These are phyloP conservation scores for Diutina scorzettiae DNA, from an alignment of 1,139 yeast genomes.

Conservation along the genomic window DNA sequence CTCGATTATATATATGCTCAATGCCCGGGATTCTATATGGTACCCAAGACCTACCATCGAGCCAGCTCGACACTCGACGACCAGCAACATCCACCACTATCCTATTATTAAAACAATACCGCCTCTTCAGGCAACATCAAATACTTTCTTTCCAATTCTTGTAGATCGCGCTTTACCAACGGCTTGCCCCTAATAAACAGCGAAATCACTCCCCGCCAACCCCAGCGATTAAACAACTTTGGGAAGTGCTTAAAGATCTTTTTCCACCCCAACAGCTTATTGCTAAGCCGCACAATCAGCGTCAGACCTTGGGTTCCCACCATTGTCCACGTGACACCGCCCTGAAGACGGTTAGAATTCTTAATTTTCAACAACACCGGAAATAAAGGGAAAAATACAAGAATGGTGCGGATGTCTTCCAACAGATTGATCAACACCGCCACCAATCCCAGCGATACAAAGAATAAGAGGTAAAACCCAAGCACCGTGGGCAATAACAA, in stretches of 20 bases:
- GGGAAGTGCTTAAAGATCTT: slow-evolving; percentile 28
- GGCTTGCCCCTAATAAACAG: neutral
- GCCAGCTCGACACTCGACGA: no score
- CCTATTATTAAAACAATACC: neutral
- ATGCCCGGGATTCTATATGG: no score
- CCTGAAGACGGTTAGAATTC: slow-evolving; percentile 81
- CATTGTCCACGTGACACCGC: slow-evolving; percentile 51
- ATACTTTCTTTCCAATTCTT: neutral
- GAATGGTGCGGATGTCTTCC: slow-evolving; percentile 49
- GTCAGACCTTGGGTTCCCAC: slow-evolving; percentile 12
- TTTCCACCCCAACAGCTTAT: slow-evolving; percentile 26
- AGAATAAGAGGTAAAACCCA: slow-evolving; percentile 74
- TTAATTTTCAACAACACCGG: slow-evolving; percentile 68
- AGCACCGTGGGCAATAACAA: slow-evolving; percentile 78
- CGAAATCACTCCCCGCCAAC: neutral
- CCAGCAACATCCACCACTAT: no score
- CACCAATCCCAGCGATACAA: slow-evolving; percentile 41
- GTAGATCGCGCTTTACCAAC: neutral
- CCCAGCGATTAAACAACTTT: slow-evolving; percentile 10
- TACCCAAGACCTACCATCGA: no score
- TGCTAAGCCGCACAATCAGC: slow-evolving; percentile 21
- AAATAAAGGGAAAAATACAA: slow-evolving; percentile 82
- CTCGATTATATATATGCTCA: no score
- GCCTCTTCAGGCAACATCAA: slow-evolving; percentile 4
- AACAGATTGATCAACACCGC: slow-evolving; percentile 39